Conservation (phyloP, 495 filamentous ascomycete genomes). For the Cercophora newfieldiana region DNA sequence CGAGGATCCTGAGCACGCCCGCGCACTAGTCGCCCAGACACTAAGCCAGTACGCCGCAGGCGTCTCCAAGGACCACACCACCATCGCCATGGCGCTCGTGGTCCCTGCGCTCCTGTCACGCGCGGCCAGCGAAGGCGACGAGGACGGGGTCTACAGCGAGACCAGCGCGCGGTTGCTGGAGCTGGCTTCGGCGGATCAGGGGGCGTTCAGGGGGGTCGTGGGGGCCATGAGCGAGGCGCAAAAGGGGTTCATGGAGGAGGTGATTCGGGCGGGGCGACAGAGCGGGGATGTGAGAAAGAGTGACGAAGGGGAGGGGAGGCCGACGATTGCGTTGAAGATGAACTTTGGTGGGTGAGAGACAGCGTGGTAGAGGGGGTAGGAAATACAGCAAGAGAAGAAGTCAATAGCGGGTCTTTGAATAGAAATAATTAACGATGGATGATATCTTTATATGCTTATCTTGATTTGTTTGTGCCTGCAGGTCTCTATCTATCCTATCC, state of each 20-base stretch:
- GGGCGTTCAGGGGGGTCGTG: slow-evolving; percentile 73
- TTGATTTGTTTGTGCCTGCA: not conserved
- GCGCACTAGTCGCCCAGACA: slow-evolving; percentile 67
- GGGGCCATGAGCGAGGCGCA: slow-evolving; percentile 67
- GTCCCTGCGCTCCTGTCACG: slow-evolving; percentile 77
- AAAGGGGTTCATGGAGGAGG: slow-evolving; percentile 76
- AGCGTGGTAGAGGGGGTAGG: not conserved
- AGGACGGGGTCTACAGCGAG: slow-evolving; percentile 59
- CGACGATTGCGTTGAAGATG: slow-evolving; percentile 93
- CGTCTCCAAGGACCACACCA: slow-evolving; percentile 47
- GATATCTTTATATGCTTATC: not conserved
- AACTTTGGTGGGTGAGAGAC: slow-evolving; percentile 61
- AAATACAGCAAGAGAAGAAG: too few species aligned
- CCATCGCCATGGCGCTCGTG: slow-evolving; percentile 69
- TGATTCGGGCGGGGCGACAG: slow-evolving; percentile 63
- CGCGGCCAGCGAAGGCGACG: slow-evolving; percentile 51
- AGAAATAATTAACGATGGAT: not conserved
- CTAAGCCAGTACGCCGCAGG: slow-evolving; percentile 68
- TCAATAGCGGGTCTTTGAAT: not conserved
- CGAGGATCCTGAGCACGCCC: slow-evolving; percentile 73
- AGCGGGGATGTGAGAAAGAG: slow-evolving; percentile 36
- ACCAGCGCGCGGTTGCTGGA: slow-evolving; percentile 77
- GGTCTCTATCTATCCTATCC: not conserved
- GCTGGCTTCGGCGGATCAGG: slow-evolving; percentile 72
- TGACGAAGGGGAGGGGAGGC: slow-evolving; percentile 57